A percentile compares a stretch with the other conserved stretches of the same genome.
Evolutionary conservation across 75 land plant genomes (phyloP).

Genomic region (Ceratopteris richardii): DNA sequence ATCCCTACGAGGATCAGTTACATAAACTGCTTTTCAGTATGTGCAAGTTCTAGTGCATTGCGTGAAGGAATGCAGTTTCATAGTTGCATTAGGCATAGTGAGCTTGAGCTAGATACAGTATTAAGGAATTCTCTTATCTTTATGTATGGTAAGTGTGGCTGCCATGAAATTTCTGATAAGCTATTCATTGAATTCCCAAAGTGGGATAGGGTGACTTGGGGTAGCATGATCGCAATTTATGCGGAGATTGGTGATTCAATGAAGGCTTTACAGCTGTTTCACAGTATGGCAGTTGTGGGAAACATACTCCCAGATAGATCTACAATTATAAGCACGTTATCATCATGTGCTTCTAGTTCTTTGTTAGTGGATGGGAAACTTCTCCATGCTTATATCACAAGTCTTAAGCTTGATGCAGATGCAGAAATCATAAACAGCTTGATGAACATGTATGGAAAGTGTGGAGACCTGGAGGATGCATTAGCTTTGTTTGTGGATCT

Average conservation of each 20-base stretch:
- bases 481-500: not conserved
- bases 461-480: constrained; percentile 6
- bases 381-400: constrained; percentile 11
- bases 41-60: too few relatives aligned
- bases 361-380: constrained; percentile 6
- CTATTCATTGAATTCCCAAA: constrained; percentile 15
- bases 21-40: too few relatives aligned
- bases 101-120: constrained; percentile 9
- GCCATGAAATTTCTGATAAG: constrained; percentile 4
- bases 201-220: constrained; percentile 22
- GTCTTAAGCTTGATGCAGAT: constrained; percentile 2
- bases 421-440: not conserved
- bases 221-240: constrained; percentile 22
- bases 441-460: constrained; percentile 17
- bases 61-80: constrained; percentile 38
- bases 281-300: not conserved
- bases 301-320: not conserved
- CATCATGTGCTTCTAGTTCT: not conserved
- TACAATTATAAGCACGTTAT: not conserved
- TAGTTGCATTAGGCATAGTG: constrained; percentile 28
- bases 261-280: constrained; percentile 14
- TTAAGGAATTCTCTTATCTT: constrained; percentile 23
- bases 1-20: too few relatives aligned
- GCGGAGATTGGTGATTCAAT: constrained; percentile 6
- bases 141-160: constrained; percentile 24